Percentiles rank a stretch among this genome's conserved stretches.
These are phyloP conservation scores for Backusella macrospora DNA, from an alignment of 192 early-diverging fungal species.

Conservation along the genomic window DNA sequence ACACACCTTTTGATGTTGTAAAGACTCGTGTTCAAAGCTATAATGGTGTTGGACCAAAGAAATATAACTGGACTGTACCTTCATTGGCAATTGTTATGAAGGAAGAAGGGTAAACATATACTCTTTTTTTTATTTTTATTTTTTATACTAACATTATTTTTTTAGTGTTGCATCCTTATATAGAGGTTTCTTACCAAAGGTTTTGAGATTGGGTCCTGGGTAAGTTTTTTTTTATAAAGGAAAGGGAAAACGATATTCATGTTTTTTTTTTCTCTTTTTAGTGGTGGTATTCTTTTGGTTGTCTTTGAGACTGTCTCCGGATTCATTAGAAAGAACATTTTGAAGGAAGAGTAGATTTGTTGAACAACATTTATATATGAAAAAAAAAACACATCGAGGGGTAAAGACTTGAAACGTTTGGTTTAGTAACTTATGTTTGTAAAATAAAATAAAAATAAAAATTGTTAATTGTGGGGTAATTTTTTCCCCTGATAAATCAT, in stretches of 20 bases:
- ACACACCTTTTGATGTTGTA: conserved; percentile 96
- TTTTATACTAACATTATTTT: conserved; percentile 1
- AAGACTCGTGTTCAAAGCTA: conserved; percentile 95
- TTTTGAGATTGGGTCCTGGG: conserved; percentile 90
- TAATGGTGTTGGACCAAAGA: conserved; percentile 62
- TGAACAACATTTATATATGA: not conserved
- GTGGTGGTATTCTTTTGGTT: conserved; percentile 82
- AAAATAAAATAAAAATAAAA: not conserved
- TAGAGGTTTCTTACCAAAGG: conserved; percentile 96
- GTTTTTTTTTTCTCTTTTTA: too few relatives aligned
- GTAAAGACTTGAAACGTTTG: not conserved
- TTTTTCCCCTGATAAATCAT: not conserved
- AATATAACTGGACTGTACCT: conserved; percentile 90
- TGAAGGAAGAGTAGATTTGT: conserved; percentile 33
- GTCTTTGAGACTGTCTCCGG: conserved; percentile 87
- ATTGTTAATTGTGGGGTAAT: not conserved
- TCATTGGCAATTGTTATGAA: conserved; percentile 73
- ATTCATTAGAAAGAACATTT: conserved; percentile 80
- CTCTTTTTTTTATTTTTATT: not conserved
- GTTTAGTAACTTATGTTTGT: conserved; percentile 1
- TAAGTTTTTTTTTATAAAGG: conserved; percentile 27
- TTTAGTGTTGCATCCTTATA: conserved; percentile 75
- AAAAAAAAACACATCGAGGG: not conserved
- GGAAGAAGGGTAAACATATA: conserved; percentile 78
- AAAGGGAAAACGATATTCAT: too few relatives aligned